Conservation (phyloP, 176 grass and related monocot species). For the Saccharum officinarum region DNA sequence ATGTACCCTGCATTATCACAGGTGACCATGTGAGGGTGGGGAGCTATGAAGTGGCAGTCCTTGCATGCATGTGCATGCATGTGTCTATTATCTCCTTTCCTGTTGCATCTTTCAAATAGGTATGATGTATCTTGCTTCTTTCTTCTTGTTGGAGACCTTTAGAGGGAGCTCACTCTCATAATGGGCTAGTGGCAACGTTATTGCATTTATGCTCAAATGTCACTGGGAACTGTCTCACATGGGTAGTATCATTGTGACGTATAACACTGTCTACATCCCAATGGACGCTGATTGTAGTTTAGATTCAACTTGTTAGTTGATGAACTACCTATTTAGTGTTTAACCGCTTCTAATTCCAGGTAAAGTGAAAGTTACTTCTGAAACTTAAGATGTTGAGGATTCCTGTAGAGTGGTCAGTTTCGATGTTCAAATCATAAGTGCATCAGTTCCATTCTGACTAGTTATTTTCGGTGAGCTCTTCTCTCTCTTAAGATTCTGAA, state of each 20-base stretch:
- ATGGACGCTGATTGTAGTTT: background rate
- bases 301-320: slow-evolving; percentile 7
- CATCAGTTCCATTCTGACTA: slow-evolving; percentile 38
- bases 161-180: slow-evolving; percentile 8
- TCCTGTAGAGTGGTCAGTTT: slow-evolving; percentile 16
- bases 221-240: slow-evolving; percentile 29
- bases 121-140: slow-evolving; percentile 38
- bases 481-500: slow-evolving; percentile 28
- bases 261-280: background rate
- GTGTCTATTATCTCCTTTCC: slow-evolving; percentile 26
- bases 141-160: slow-evolving; percentile 37
- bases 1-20: slow-evolving; percentile 41
- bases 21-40: slow-evolving; percentile 43
- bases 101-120: slow-evolving; percentile 26
- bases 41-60: slow-evolving; percentile 44
- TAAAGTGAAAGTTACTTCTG: background rate
- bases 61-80: slow-evolving; percentile 56
- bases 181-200: slow-evolving; percentile 28
- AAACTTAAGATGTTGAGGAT: background rate
- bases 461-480: slow-evolving; percentile 39
- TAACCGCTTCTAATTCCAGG: background rate
- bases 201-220: slow-evolving; percentile 26
- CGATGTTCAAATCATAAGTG: slow-evolving; percentile 12
- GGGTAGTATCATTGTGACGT: slow-evolving; percentile 21
- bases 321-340: background rate